Evolutionary conservation across 805 yeast species (phyloP), one percentile per base, ranked within the genome.

Genomic region (Lachancea kluyveri): DNA sequence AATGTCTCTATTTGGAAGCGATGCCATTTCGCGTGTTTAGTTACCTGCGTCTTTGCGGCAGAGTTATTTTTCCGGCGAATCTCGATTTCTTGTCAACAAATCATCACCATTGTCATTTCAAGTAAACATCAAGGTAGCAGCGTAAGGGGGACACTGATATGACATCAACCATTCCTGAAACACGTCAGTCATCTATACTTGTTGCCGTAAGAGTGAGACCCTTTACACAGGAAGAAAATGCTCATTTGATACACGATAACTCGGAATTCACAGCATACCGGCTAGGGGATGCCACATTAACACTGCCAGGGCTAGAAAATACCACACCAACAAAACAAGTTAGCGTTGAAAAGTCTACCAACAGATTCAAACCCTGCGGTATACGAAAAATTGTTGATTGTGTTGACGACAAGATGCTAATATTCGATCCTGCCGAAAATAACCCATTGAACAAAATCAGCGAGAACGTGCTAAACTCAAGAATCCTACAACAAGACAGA

Each of bases 121-220:
- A n/a, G n/a, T n/a, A n/a, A n/a, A n/a, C n/a, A n/a, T n/a, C n/a
- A n/a, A n/a, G n/a, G n/a, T n/a, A n/a, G n/a, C n/a, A n/a, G n/a
- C n/a, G n/a, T n/a, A n/a, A n/a, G n/a, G n/a, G n/a, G n/a, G n/a
- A n/a, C n/a, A n/a, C n/a, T n/a, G n/a, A n/a, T 10, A 32, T 32
- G 36, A 21, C 22, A 15, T 17, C 26, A n/a, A 26, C 27, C 8
- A 15, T 26, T 14, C 34, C 36, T 15, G 37, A 33, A 25, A 33
- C 36, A n/a, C 41, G 49, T 16, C 52, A 75, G 48, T 76, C 88
- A 1, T 78, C 88, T 1, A 79, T 81, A 26, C 68, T 74, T 3
- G 92, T 82, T 8, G 79, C 85, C 1, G 88, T 86, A 2, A 63
- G 96, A 26, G 87, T 86, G 6, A 64, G 96, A 35, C 96, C 96